Base-by-base conservation (phyloP, 345 rosid species). In the Rhizophora apiculata region DNA sequence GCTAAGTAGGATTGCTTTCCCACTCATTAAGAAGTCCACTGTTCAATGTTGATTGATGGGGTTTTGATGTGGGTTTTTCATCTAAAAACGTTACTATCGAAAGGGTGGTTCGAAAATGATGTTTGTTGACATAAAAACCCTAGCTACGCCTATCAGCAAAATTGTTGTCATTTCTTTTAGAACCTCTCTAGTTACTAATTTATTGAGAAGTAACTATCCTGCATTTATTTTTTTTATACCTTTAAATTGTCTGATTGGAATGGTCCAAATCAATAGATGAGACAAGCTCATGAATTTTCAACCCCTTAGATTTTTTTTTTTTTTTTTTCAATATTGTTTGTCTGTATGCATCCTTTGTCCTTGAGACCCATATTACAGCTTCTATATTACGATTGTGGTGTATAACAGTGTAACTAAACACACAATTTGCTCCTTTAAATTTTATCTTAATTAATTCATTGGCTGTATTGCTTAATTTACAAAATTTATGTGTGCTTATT, bases 121-220 rank as follows among this genome's bases (percentile, higher is more conserved):
- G 74, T 81, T 43, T 77, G 74, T 80, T 84, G 82, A 80, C 72
- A 78, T 64, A 49, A 67, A 79, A 84, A 80, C 82, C 85, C 79
- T 76, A 74, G 72, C 72, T 64, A 73, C 8, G 69, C 74, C 76
- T 67, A 52, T 80, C 76, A 65, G 51, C 37, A 27, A 24, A 57
- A 5, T 18, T 53, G 1, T 53, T 70, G 3, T 34, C 39, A 62
- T 53, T 22, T 10, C 26, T 37, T 72, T 20, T 30, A 22, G 31
- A 53, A 52, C 36, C n/a, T 36, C 27, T 51, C 15, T 21, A 21
- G 5, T 32, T 21, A 20, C 48, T 37, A 8, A 43, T 37, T 11
- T n/a, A 29, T 30, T 24, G 19, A 19, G 32, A 52, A 24, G 29
- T 43, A 43, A 13, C 22, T 54, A 54, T 21, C 27, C 22, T 22